phyloP scores from a whole-genome alignment of 2,329 filamentous ascomycete genomes.

The Nannizziopsis arthrosporioides region DNA sequence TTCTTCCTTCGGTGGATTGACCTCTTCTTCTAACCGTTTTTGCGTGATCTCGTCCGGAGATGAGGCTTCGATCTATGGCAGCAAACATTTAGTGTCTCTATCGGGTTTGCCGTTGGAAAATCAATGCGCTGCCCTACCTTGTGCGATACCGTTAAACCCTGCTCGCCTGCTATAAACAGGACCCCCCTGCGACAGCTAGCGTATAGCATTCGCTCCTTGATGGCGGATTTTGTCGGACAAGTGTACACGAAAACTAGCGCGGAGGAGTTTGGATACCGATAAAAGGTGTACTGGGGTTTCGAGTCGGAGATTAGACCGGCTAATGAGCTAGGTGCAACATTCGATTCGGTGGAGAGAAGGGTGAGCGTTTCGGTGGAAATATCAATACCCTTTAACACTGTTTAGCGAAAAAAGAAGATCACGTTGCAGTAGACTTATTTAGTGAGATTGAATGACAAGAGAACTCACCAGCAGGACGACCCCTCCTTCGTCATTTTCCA shows the following conservation, averaged over 20 bases:
- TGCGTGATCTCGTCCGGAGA: constrained; percentile 47
- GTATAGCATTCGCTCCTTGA: constrained; percentile 57
- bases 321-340: constrained; percentile 36
- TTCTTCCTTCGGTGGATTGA: constrained; percentile 39
- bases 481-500: constrained; percentile 27
- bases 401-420: constrained; percentile 11
- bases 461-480: constrained; percentile 40
- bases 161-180: constrained; percentile 43
- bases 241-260: constrained; percentile 52
- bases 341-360: constrained; percentile 37
- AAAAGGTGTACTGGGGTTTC: constrained; percentile 52
- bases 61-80: constrained; percentile 44
- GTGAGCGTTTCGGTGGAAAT: constrained; percentile 44
- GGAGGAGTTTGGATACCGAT: constrained; percentile 40
- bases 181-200: constrained; percentile 46
- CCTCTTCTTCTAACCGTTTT: constrained; percentile 43
- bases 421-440: constrained; percentile 17
- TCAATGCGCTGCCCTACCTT: constrained; percentile 30
- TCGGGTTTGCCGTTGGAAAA: not conserved
- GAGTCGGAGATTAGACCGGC: constrained; percentile 38
- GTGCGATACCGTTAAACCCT: constrained; percentile 47
- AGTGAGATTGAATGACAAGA: constrained; percentile 9
- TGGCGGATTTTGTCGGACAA: constrained; percentile 48
- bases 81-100: not conserved
- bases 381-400: constrained; percentile 27